Evolutionary conservation across 768 basidiomycete genomes (phyloP).

Genomic region (Mycena epipterygia): DNA sequence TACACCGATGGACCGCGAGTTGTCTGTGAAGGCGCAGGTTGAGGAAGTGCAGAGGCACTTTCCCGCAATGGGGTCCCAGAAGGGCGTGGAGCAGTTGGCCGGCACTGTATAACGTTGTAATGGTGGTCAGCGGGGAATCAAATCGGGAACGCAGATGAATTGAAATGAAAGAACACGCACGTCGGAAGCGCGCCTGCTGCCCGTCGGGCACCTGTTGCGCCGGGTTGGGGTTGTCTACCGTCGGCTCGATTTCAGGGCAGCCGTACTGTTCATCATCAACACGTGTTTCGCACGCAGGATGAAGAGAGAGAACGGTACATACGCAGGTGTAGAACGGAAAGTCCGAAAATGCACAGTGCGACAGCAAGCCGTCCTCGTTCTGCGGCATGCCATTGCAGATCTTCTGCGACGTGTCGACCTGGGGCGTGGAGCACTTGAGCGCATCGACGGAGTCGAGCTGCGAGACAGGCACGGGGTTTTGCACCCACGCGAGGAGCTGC

Average conservation of each 20-base stretch:
- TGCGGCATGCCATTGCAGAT: conserved; percentile 84
- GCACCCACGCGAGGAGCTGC: conserved; percentile 81
- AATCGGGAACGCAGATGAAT: background rate
- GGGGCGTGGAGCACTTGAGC: no score
- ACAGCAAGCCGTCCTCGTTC: conserved; percentile 73
- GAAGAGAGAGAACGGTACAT: conserved; percentile 43
- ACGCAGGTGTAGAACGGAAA: conserved; percentile 87
- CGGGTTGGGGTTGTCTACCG: conserved; percentile 75
- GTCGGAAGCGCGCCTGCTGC: conserved; percentile 62
- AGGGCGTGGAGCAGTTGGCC: conserved; percentile 78
- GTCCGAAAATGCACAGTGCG: conserved; percentile 74
- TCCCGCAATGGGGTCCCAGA: conserved; percentile 82
- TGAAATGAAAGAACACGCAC: conserved; percentile 47
- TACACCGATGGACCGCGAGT: conserved; percentile 74
- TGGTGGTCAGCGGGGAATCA: no score
- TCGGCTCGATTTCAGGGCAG: conserved; percentile 69
- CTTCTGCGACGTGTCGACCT: conserved; percentile 67
- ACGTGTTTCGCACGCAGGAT: background rate
- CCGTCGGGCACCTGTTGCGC: conserved; percentile 64
- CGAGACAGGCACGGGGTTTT: conserved; percentile 73
- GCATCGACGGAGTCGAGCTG: conserved; percentile 66
- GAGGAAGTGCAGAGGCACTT: conserved; percentile 70
- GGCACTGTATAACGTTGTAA: no score
- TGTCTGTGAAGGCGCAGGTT: conserved; percentile 72
- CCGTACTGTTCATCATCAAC: conserved; percentile 66